Conservation (phyloP, 2,329 filamentous ascomycete species). For the Endocalyx cinctus region DNA sequence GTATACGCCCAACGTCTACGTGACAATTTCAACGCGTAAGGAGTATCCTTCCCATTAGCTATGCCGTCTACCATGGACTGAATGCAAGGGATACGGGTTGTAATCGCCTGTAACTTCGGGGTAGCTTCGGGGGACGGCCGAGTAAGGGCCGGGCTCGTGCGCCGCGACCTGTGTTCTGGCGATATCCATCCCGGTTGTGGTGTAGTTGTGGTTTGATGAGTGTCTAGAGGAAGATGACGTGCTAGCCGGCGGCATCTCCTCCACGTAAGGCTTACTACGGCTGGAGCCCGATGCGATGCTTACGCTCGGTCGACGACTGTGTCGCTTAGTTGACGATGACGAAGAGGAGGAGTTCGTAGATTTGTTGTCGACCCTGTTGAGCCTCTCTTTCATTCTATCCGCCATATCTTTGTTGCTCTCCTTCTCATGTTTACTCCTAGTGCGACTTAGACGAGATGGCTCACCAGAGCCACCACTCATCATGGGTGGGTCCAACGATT, state of each 20-base stretch:
- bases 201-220: neutral
- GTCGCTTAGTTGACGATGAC: neutral
- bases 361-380: slow-evolving; percentile 3
- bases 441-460: slow-evolving; percentile 9
- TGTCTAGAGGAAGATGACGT: neutral
- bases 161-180: too few species aligned
- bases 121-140: too few species aligned
- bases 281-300: neutral
- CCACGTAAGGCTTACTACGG: neutral
- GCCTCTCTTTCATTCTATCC: slow-evolving; percentile 9
- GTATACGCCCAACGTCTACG: too few species aligned
- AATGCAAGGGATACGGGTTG: too few species aligned
- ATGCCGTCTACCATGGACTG: too few species aligned
- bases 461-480: slow-evolving; percentile 15
- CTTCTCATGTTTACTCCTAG: slow-evolving; percentile 10
- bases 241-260: neutral
- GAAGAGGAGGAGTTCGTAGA: too few species aligned
- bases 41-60: too few species aligned
- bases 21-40: too few species aligned
- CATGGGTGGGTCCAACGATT: neutral
- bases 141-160: too few species aligned
- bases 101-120: too few species aligned
- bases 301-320: neutral
- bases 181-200: too few species aligned
- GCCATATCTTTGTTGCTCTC: slow-evolving; percentile 5